Evolutionary conservation across 2,329 filamentous ascomycete genomes (phyloP).

Genomic region (Pseudogymnoascus sp.): DNA sequence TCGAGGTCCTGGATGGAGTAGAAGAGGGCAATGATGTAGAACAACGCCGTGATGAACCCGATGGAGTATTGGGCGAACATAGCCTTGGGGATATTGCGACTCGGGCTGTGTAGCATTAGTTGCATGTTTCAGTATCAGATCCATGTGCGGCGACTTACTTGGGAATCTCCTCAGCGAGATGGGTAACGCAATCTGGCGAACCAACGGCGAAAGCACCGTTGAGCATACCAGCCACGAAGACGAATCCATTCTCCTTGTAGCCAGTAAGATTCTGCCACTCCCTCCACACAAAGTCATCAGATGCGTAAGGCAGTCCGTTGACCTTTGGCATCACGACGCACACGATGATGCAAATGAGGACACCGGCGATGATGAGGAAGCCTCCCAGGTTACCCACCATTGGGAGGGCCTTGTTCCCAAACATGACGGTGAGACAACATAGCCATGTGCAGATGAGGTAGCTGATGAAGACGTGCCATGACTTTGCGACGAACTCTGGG

Average conservation of each 20-base stretch:
- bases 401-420: constrained; percentile 46
- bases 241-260: constrained; percentile 42
- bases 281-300: constrained; percentile 33
- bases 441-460: constrained; percentile 41
- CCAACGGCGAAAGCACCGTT: constrained; percentile 64
- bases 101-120: constrained; percentile 23
- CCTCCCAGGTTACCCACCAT: constrained; percentile 45
- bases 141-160: neutral
- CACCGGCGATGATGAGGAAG: constrained; percentile 42
- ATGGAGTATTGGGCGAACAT: constrained; percentile 42
- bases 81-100: constrained; percentile 44
- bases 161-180: constrained; percentile 57
- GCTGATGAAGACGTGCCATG: constrained; percentile 43
- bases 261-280: constrained; percentile 38
- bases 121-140: neutral
- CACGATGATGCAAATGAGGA: constrained; percentile 47
- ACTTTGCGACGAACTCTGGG: constrained; percentile 34
- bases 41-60: constrained; percentile 43
- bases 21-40: constrained; percentile 46
- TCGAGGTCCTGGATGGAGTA: constrained; percentile 50
- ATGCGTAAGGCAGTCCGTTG: constrained; percentile 34
- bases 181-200: constrained; percentile 55
- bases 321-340: constrained; percentile 46
- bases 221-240: constrained; percentile 51
- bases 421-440: constrained; percentile 38